A percentile compares a stretch with the other conserved stretches of the same genome.
These are phyloP conservation scores for Nadsonia starkeyi-henricii DNA, from an alignment of 1,139 yeast genomes.

Conservation along the genomic window DNA sequence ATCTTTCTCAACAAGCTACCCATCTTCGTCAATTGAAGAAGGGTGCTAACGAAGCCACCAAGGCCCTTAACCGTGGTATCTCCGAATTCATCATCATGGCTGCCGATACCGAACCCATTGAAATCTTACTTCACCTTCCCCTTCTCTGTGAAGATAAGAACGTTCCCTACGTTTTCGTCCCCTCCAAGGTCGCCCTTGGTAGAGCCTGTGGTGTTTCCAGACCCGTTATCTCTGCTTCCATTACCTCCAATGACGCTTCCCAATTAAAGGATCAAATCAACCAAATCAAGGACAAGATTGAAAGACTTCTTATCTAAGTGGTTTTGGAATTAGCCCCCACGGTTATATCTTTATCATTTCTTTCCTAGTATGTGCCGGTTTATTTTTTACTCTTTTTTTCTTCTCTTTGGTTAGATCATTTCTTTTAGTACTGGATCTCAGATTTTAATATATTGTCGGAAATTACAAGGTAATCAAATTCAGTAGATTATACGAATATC, in stretches of 20 bases:
- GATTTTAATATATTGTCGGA: not conserved
- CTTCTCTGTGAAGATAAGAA: conserved; percentile 97
- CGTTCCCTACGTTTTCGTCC: conserved; percentile 97
- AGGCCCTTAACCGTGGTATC: conserved; percentile 98
- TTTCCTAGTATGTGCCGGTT: no score
- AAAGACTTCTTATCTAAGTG: conserved; percentile 77
- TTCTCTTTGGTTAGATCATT: not conserved
- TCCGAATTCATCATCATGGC: conserved; percentile 99
- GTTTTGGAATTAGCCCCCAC: no score
- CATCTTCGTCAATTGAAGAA: conserved; percentile 97
- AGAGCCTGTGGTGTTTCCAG: conserved; percentile 99
- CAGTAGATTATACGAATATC: not conserved
- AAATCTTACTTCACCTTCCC: conserved; percentile 94
- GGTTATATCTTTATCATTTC: no score
- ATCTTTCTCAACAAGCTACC: conserved; percentile 95
- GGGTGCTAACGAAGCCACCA: conserved; percentile 99
- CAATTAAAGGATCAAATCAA: conserved; percentile 94
- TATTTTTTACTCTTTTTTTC: not conserved
- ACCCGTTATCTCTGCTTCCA: conserved; percentile 97
- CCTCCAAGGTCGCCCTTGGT: conserved; percentile 96
- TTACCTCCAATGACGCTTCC: conserved; percentile 96
- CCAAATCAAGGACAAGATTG: conserved; percentile 97
- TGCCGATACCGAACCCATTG: conserved; percentile 98
- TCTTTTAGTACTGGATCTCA: not conserved
- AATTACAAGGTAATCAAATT: not conserved